Percentiles rank a stretch among this genome's conserved stretches.
Conservation (phyloP, 371 early-diverging fungal genomes). For the Mortierella sp. region DNA sequence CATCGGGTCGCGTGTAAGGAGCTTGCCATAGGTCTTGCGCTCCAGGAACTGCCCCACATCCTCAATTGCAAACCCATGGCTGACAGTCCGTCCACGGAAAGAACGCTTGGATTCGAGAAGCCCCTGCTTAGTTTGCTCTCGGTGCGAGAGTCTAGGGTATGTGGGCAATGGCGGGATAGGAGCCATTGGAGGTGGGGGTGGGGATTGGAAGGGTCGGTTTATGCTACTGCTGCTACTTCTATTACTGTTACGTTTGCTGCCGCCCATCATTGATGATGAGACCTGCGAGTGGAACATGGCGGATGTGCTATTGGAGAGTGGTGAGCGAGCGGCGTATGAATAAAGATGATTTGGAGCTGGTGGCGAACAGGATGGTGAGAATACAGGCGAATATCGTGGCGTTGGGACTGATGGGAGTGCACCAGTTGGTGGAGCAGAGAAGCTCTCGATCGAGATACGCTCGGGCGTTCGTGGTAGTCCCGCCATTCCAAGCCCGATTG, state of each 20-base stretch:
- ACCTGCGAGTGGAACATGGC: not conserved
- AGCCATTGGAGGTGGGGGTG: constrained; percentile 29
- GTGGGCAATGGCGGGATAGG: constrained; percentile 45
- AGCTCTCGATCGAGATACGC: constrained; percentile 13
- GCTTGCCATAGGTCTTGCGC: constrained; percentile 34
- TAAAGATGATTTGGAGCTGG: constrained; percentile 1
- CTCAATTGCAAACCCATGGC: constrained; percentile 48
- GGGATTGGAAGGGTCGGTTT: not conserved
- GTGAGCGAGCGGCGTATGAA: not conserved
- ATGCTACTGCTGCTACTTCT: not conserved
- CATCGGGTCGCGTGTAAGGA: constrained; percentile 30
- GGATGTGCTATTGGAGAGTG: constrained; percentile 1
- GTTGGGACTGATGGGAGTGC: constrained; percentile 11
- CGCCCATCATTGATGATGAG: not conserved
- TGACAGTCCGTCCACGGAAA: constrained; percentile 26
- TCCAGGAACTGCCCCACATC: constrained; percentile 34
- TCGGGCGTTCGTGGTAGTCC: constrained; percentile 24
- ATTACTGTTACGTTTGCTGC: not conserved
- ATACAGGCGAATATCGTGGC: constrained; percentile 1
- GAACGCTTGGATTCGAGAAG: constrained; percentile 30
- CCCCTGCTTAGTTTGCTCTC: constrained; percentile 37
- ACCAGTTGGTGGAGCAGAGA: constrained; percentile 18
- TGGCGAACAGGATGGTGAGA: constrained; percentile 16
- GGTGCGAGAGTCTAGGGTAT: constrained; percentile 19
- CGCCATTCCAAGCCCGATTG: constrained; percentile 7